Evolutionary conservation across 345 rosid species (phyloP).

Genomic region (Salix dunnii): DNA sequence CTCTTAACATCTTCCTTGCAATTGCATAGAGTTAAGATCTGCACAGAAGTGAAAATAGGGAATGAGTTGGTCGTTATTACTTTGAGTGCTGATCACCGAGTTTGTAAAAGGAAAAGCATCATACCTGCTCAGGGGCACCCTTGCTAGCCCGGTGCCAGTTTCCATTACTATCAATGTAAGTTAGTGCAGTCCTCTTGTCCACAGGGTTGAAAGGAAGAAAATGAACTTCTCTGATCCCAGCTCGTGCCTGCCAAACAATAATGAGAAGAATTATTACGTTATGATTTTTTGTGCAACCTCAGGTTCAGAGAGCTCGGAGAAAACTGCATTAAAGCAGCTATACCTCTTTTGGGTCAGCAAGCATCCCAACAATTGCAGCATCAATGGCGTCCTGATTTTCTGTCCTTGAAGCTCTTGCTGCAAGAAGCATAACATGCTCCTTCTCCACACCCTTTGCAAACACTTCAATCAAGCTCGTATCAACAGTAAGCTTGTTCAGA

Average conservation of each 20-base stretch:
- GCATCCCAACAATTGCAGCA: slow-evolving; percentile 91
- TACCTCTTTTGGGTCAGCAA: slow-evolving; percentile 95
- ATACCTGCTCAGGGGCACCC: slow-evolving; percentile 94
- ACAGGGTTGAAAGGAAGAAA: slow-evolving; percentile 90
- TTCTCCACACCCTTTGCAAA: slow-evolving; percentile 70
- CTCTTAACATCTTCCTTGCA: slow-evolving; percentile 67
- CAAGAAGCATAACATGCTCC: slow-evolving; percentile 66
- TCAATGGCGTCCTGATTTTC: slow-evolving; percentile 94
- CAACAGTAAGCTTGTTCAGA: slow-evolving; percentile 76
- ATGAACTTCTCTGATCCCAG: slow-evolving; percentile 71
- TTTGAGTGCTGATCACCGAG: not conserved
- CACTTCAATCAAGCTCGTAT: slow-evolving; percentile 66
- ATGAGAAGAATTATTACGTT: not conserved
- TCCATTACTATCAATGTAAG: slow-evolving; percentile 70
- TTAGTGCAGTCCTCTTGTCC: slow-evolving; percentile 88
- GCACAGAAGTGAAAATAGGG: slow-evolving; percentile 14
- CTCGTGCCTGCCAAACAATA: slow-evolving; percentile 57
- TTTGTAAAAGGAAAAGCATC: not conserved
- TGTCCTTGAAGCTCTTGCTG: slow-evolving; percentile 84
- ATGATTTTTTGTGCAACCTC: not conserved
- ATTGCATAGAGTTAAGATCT: slow-evolving; percentile 72
- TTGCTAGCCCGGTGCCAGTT: slow-evolving; percentile 84
- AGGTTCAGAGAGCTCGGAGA: not conserved
- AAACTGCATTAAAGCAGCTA: not conserved
- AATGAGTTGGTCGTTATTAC: not conserved